A percentile compares a stretch with the other conserved stretches of the same genome.
phyloP scores from a whole-genome alignment of 2,329 filamentous ascomycete species.

The Stemphylium vesicarium region DNA sequence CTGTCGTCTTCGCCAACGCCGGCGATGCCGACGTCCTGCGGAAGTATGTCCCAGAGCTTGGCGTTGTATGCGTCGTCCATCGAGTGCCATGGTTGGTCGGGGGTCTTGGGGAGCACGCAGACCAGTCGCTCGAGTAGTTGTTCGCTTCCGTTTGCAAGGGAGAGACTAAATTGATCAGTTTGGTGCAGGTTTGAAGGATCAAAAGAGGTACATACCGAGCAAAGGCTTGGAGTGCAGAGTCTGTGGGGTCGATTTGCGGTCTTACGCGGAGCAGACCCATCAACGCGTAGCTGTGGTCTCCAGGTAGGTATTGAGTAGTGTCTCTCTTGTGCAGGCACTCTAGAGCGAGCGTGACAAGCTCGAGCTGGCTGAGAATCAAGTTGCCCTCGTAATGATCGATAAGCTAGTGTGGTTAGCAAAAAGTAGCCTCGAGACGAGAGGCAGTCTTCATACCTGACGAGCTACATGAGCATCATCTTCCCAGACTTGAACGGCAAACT shows the following conservation, averaged over 20 bases:
- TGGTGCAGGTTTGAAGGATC: background rate
- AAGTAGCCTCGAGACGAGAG: background rate
- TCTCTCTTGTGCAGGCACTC: slow-evolving; percentile 51
- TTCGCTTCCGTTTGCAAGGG: slow-evolving; percentile 55
- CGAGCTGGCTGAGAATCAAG: slow-evolving; percentile 50
- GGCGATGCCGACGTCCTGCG: slow-evolving; percentile 48
- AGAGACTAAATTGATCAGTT: slow-evolving; percentile 39
- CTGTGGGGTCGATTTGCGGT: slow-evolving; percentile 47
- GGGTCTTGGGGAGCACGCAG: slow-evolving; percentile 48
- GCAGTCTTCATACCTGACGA: slow-evolving; percentile 24
- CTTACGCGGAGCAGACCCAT: slow-evolving; percentile 55
- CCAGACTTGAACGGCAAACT: slow-evolving; percentile 52
- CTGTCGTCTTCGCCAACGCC: slow-evolving; percentile 52
- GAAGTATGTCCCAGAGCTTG: slow-evolving; percentile 56
- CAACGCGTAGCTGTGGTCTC: slow-evolving; percentile 55
- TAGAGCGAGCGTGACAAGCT: slow-evolving; percentile 52
- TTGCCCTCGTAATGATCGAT: slow-evolving; percentile 56
- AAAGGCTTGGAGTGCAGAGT: slow-evolving; percentile 57
- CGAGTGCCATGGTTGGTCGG: slow-evolving; percentile 49
- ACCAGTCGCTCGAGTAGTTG: slow-evolving; percentile 55
- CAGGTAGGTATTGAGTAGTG: slow-evolving; percentile 46
- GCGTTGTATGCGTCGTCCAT: slow-evolving; percentile 51
- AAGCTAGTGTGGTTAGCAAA: slow-evolving; percentile 37
- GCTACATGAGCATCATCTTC: slow-evolving; percentile 46
- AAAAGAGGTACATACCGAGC: slow-evolving; percentile 36